These are phyloP conservation scores for Simmondsia chinensis DNA, from an alignment of 148 eudicot genomes.

Conservation along the genomic window DNA sequence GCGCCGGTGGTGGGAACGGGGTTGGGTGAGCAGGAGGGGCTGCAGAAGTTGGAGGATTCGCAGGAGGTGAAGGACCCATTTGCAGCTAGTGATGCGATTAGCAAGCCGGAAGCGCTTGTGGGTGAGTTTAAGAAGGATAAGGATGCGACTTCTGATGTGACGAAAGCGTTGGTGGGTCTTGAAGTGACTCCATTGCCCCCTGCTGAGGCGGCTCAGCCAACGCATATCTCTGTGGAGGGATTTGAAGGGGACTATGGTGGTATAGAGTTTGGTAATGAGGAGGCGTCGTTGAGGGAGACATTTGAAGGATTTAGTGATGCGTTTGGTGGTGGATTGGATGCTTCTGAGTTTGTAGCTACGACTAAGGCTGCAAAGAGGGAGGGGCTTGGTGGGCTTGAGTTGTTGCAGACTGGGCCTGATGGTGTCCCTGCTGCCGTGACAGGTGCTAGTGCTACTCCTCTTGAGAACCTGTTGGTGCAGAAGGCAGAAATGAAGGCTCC, in stretches of 20 bases:
- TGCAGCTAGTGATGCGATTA: conserved; percentile 79
- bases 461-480: conserved; percentile 63
- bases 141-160: conserved; percentile 49
- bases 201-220: conserved; percentile 81
- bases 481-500: conserved; percentile 89
- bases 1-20: conserved; percentile 25
- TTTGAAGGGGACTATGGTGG: conserved; percentile 99
- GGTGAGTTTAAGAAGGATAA: conserved; percentile 90
- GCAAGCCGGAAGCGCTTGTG: conserved; percentile 62
- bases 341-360: conserved; percentile 81
- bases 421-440: conserved; percentile 28
- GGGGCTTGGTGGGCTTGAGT: conserved; percentile 93
- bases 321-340: conserved; percentile 98
- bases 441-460: conserved; percentile 39
- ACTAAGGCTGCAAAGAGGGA: conserved; percentile 49
- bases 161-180: conserved; percentile 72
- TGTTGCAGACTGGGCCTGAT: conserved; percentile 66
- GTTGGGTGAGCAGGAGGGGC: conserved; percentile 39
- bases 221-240: conserved; percentile 84
- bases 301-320: conserved; percentile 96
- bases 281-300: conserved; percentile 72
- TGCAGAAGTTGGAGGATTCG: conserved; percentile 32
- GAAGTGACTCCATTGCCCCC: conserved; percentile 87
- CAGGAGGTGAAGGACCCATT: conserved; percentile 72
- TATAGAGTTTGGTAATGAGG: conserved; percentile 79